Base-by-base conservation (phyloP, 495 filamentous ascomycete genomes). In the Viridothelium virens region DNA sequence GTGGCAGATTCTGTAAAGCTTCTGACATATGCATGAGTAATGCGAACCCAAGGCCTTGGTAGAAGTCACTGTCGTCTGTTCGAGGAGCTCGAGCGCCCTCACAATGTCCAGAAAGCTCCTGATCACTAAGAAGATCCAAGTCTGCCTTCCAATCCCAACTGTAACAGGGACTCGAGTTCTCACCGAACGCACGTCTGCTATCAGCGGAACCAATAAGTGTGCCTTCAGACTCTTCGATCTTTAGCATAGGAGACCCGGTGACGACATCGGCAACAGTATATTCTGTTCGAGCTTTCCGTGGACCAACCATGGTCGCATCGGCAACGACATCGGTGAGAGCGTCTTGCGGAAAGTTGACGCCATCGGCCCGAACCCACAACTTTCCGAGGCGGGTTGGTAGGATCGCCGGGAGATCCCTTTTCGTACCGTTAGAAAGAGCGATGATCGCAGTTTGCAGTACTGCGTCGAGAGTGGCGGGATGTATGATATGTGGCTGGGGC, bases 401-500 rank as follows among this genome's bases (percentile, higher is more conserved):
- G 16, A 53, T 12, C 48, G 48, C 48, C 7, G 48, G n/a, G 48
- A 53, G 48, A 53, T 53, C 48, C 10, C 16, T 12, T 53, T 53
- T 53, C 5, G 48, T 53, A 18, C 48, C 48, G 48, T 18, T 11
- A 11, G 48, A 53, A 12, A 53, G 5, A 5, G 48, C 12, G 16
- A 53, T 18, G 48, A 53, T 53, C 9, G 62, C 56, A 36, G 34
- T 64, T 16, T 68, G 66, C 16, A 72, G 38, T 3, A 72, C 44
- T 34, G 56, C 56, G 47, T 81, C 79, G 7, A 82, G 68, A 36
- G 81, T 82, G 0, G 78, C 77, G 0, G 83, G 83, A 62, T 85
- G 82, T n/a, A 84, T 75, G 14, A 84, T 36, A 59, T 80, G 79
- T 7, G 70, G 68, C 25, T 71, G 71, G 1, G 82, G 79, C 79